A percentile compares a stretch with the other conserved stretches of the same genome.
These are phyloP conservation scores for Davidsoniella eucalypti DNA, from an alignment of 2,329 filamentous ascomycete genomes.

Conservation along the genomic window DNA sequence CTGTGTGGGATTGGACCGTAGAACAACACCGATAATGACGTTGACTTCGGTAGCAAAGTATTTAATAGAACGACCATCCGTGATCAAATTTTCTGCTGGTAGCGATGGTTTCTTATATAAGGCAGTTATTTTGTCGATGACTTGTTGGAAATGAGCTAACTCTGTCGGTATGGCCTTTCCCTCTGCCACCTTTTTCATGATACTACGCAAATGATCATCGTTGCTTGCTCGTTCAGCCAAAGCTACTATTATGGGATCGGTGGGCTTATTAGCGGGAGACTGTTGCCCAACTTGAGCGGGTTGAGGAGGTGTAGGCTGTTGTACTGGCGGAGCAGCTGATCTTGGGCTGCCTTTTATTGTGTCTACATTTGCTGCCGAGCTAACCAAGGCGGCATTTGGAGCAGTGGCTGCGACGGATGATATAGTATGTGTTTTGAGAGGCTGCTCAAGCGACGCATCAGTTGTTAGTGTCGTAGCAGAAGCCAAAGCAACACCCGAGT, in stretches of 20 bases:
- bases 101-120: conserved; percentile 39
- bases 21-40: conserved; percentile 40
- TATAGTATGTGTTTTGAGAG: too few species aligned
- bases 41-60: conserved; percentile 44
- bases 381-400: neutral
- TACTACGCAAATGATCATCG: conserved; percentile 53
- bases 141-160: conserved; percentile 58
- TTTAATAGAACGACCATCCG: conserved; percentile 38
- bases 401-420: neutral
- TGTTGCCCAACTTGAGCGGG: conserved; percentile 13
- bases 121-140: conserved; percentile 61
- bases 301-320: conserved; percentile 13
- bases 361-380: neutral
- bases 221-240: conserved; percentile 59
- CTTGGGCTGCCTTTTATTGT: neutral
- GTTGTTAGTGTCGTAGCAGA: conserved; percentile 14
- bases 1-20: conserved; percentile 41
- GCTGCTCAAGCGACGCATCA: neutral
- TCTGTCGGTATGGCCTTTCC: conserved; percentile 57
- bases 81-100: conserved; percentile 36
- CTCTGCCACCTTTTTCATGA: conserved; percentile 72
- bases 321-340: conserved; percentile 14
- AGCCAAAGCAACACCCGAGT: conserved; percentile 13
- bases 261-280: conserved; percentile 18
- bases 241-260: conserved; percentile 66